Evolutionary conservation across 306 rosid genomes (phyloP), one percentile per base, ranked within the genome.

Genomic region (Benincasa hispida): DNA sequence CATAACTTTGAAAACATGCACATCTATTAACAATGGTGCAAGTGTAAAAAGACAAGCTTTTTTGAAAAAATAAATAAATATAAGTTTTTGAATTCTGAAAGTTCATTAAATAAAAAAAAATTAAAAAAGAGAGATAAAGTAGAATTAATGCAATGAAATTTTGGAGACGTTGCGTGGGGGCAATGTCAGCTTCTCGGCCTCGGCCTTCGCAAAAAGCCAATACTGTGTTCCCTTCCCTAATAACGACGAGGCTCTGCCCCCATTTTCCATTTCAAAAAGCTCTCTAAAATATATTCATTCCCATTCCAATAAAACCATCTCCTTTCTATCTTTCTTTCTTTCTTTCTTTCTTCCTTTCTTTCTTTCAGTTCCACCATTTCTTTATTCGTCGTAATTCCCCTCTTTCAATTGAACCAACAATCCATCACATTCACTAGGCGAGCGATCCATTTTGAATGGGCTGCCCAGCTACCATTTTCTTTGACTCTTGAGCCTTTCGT

Each of bases 111-210:
- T 2, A 8, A 19, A n/a, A n/a, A 54, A 7, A 21, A 45, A 2
- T 45, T 45, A 3, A 22, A 55, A 55, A 0, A 9, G 7, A 22
- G 32, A 22, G 62, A 56, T 24, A 56, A 56, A 57, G 25, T 57
- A 24, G 18, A 61, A 18, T 34, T 63, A 18, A 17, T n/a, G 45
- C 12, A 6, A 34, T 74, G 47, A 75, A 56, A 48, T 48, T 73
- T 79, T 61, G 61, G 78, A 84, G 80, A 81, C 79, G 78, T 84
- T 82, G 85, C 83, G 84, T 79, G 85, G 75, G 81, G 86, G 79
- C 51, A 77, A 75, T 70, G 84, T 75, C 82, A 81, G 70, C 83
- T 81, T 81, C 21, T 57, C 21, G 1, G 77, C 47, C 51, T 12
- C 70, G 3, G 77, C 47, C 51, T 12, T 60, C 28, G 72, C 28